phyloP scores from a whole-genome alignment of 139 green algal genomes.

The Zygnema cylindricum region DNA sequence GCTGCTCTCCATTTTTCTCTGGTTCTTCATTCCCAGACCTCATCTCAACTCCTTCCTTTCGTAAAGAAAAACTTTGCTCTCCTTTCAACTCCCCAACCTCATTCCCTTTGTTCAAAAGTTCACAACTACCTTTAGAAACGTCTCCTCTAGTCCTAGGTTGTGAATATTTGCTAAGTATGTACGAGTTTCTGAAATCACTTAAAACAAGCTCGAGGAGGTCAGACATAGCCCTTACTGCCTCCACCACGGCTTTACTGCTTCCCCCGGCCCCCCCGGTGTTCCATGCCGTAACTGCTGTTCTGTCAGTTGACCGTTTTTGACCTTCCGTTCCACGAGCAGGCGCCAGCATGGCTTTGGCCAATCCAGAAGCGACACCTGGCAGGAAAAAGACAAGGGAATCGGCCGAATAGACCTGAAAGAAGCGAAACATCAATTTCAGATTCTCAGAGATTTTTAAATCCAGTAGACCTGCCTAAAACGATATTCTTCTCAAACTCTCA shows the following conservation, averaged over 20 bases:
- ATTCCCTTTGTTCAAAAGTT: too few species aligned
- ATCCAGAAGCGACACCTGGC: constrained; percentile 38
- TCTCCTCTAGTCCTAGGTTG: neutral
- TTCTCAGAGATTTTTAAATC: too few species aligned
- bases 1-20: too few species aligned
- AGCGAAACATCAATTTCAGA: too few species aligned
- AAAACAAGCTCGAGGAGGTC: neutral
- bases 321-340: neutral
- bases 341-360: constrained; percentile 23
- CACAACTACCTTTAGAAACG: too few species aligned
- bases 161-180: neutral
- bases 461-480: too few species aligned
- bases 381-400: constrained; percentile 58
- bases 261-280: too few species aligned
- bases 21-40: too few species aligned
- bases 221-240: neutral
- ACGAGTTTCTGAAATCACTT: neutral
- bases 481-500: too few species aligned
- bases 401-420: neutral
- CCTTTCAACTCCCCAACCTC: too few species aligned
- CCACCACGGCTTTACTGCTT: neutral
- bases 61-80: too few species aligned
- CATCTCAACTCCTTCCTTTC: too few species aligned
- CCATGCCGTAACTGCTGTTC: neutral
- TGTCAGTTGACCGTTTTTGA: neutral